These are phyloP conservation scores for Massarina eburnea DNA, from an alignment of 2,329 filamentous ascomycete species.

Conservation along the genomic window DNA sequence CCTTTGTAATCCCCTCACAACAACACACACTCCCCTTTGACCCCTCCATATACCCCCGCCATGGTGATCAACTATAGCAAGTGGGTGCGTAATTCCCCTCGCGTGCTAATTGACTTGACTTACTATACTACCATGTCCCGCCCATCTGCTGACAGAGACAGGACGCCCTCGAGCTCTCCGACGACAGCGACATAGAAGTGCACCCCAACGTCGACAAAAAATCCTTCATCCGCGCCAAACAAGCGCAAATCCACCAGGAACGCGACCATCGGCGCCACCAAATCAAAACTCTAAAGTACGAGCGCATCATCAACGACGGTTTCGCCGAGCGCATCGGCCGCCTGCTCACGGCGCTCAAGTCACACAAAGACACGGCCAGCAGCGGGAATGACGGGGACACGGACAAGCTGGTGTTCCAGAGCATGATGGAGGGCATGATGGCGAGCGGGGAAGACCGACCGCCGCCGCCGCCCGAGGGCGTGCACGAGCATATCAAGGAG, in stretches of 20 bases:
- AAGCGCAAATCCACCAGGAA: constrained; percentile 93
- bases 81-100: constrained; percentile 56
- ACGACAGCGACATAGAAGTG: constrained; percentile 97
- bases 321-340: constrained; percentile 80
- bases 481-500: constrained; percentile 73
- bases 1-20: background rate
- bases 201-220: constrained; percentile 98
- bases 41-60: constrained; percentile 7
- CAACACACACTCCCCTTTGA: constrained; percentile 3
- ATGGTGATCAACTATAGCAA: constrained; percentile 72
- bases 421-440: constrained; percentile 77
- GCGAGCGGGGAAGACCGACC: constrained; percentile 64
- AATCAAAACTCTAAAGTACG: constrained; percentile 90
- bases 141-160: constrained; percentile 36
- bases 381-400: constrained; percentile 37
- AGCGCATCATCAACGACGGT: constrained; percentile 88
- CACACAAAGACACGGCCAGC: constrained; percentile 60
- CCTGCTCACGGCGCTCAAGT: constrained; percentile 73
- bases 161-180: constrained; percentile 93
- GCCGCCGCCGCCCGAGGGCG: constrained; percentile 75
- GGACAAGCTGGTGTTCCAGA: constrained; percentile 80
- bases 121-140: background rate
- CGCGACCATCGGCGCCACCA: constrained; percentile 81
- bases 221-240: constrained; percentile 97
- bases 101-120: background rate